These are phyloP conservation scores for Berkeleyomyces rouxiae DNA, from an alignment of 2,329 filamentous ascomycete genomes.

Conservation along the genomic window DNA sequence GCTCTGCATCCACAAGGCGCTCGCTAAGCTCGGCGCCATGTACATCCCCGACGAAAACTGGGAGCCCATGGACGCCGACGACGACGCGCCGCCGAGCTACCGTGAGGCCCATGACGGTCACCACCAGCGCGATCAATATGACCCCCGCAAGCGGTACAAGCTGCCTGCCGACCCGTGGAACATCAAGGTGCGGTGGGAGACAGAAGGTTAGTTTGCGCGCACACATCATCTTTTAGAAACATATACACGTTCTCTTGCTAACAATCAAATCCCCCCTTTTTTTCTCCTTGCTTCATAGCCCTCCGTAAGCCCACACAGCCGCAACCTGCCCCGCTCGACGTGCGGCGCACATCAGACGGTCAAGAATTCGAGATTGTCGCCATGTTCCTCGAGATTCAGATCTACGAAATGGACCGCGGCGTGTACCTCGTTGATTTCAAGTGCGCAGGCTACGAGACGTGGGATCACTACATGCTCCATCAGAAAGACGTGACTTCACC, in stretches of 20 bases:
- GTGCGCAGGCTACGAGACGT: constrained; percentile 83
- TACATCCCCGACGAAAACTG: constrained; percentile 59
- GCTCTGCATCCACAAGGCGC: constrained; percentile 83
- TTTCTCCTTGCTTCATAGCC: neutral
- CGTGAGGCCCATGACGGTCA: constrained; percentile 27
- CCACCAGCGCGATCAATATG: constrained; percentile 23
- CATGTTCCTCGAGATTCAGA: constrained; percentile 88
- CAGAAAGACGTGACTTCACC: constrained; percentile 93
- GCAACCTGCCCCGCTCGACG: neutral
- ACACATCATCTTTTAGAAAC: neutral
- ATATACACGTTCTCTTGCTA: neutral
- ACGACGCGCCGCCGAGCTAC: constrained; percentile 25
- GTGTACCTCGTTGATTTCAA: constrained; percentile 98
- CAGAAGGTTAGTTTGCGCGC: constrained; percentile 44
- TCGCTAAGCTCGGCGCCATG: constrained; percentile 72
- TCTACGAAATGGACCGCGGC: constrained; percentile 82
- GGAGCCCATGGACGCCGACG: constrained; percentile 28
- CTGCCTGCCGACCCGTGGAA: constrained; percentile 93
- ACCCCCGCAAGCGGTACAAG: constrained; percentile 50
- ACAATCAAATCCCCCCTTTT: neutral
- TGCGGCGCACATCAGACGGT: constrained; percentile 22
- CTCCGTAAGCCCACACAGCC: constrained; percentile 11
- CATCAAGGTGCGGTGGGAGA: constrained; percentile 76
- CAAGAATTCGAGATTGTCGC: constrained; percentile 50
- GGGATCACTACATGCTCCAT: constrained; percentile 56